Conservation (phyloP, 1,139 yeast species). For the Yamadazyma sp. region DNA sequence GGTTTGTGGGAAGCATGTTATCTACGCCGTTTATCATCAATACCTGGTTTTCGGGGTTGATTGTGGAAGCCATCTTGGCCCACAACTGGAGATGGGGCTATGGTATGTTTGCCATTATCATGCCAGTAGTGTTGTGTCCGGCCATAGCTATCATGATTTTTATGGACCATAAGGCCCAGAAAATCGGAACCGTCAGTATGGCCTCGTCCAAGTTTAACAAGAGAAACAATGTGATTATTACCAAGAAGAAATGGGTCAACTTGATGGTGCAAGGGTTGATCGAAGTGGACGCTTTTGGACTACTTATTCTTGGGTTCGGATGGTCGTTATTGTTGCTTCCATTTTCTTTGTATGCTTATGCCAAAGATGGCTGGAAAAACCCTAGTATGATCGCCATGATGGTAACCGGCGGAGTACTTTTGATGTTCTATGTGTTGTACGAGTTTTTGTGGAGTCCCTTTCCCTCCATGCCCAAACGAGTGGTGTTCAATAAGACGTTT, state of each 20-base stretch:
- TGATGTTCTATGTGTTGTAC: conserved; percentile 23
- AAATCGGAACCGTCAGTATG: conserved; percentile 2
- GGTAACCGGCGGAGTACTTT: conserved; percentile 29
- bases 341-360: conserved; percentile 28
- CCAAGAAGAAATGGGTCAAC: conserved; percentile 2
- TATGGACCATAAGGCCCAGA: conserved; percentile 22
- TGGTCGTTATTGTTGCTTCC: conserved; percentile 34
- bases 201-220: conserved; percentile 1
- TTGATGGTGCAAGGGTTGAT: conserved; percentile 1
- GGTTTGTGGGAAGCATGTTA: conserved; percentile 22
- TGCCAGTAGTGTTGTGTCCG: conserved; percentile 30
- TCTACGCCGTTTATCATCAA: conserved; percentile 29
- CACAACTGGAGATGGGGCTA: conserved; percentile 42
- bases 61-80: conserved; percentile 26
- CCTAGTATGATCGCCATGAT: conserved; percentile 40
- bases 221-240: neutral
- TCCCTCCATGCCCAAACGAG: conserved; percentile 34
- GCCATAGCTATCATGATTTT: conserved; percentile 24
- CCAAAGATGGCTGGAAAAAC: conserved; percentile 28
- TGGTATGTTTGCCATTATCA: conserved; percentile 37
- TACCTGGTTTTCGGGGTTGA: conserved; percentile 32
- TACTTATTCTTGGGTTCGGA: conserved; percentile 33
- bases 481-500: conserved; percentile 29
- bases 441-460: conserved; percentile 27
- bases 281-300: conserved; percentile 34